A percentile compares a stretch with the other conserved stretches of the same genome.
Evolutionary conservation across 352 stramenopile species (phyloP).

Genomic region (Phytopythium sindhum): DNA sequence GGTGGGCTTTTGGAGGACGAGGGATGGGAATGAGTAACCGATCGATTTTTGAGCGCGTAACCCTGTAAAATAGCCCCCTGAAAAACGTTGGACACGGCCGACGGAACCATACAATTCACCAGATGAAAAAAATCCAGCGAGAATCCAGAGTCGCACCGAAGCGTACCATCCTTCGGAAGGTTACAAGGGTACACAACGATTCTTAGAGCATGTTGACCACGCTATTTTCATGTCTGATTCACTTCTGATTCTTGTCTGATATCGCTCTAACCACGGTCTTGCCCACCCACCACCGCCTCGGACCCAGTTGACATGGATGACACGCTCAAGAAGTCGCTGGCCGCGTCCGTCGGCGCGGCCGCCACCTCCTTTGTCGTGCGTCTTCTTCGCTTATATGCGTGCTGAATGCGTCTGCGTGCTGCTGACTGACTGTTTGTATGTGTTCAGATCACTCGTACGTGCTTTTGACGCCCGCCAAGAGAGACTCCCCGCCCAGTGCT

Average conservation of each 20-base stretch:
- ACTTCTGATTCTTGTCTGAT: no score
- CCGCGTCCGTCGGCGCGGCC: conserved; percentile 61
- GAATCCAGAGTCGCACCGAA: not conserved
- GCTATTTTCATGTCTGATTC: no score
- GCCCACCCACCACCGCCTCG: not conserved
- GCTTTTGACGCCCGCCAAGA: not conserved
- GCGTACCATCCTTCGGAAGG: not conserved
- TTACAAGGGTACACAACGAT: no score
- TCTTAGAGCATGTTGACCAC: not conserved
- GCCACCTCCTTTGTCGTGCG: conserved; percentile 68
- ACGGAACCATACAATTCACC: not conserved
- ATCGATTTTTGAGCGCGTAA: no score
- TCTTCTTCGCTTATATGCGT: conserved; percentile 1
- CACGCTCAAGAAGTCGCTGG: conserved; percentile 56
- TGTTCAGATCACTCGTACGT: conserved; percentile 65
- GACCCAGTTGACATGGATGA: conserved; percentile 52
- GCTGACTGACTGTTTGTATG: not conserved
- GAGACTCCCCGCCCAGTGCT: not conserved
- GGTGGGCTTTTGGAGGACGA: no score
- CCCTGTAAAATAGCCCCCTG: no score
- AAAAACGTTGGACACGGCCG: no score
- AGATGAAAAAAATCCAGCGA: not conserved
- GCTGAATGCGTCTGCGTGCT: not conserved
- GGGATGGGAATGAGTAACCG: no score
- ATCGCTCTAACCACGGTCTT: no score